These are phyloP conservation scores for Cercospora beticola DNA, from an alignment of 2,329 filamentous ascomycete species.

Conservation along the genomic window DNA sequence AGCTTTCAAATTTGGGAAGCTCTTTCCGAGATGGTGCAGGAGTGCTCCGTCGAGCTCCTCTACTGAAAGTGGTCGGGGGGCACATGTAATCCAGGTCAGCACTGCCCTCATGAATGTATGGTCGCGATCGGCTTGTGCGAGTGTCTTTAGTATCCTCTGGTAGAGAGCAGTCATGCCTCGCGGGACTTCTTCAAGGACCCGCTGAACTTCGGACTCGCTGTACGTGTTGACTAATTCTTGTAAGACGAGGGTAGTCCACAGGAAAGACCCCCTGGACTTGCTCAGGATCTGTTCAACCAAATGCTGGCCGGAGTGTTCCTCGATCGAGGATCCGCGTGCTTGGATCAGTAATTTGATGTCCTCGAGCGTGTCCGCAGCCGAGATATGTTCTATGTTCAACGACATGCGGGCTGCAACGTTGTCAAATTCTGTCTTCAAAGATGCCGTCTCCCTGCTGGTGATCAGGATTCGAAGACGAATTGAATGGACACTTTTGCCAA, in stretches of 20 bases:
- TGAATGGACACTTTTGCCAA: neutral
- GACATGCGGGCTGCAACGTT: neutral
- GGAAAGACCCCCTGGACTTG: neutral
- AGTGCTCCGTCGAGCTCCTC: neutral
- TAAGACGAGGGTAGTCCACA: neutral
- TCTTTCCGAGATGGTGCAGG: neutral
- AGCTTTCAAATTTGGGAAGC: neutral
- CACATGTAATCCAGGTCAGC: neutral
- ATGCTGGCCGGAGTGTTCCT: neutral
- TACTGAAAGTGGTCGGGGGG: neutral
- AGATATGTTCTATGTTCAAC: neutral
- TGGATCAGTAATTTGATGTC: neutral
- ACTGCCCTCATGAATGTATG: neutral
- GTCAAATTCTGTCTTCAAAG: neutral
- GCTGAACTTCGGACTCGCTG: neutral
- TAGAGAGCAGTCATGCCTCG: neutral
- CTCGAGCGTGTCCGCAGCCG: neutral
- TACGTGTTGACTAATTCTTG: neutral
- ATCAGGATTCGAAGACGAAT: neutral
- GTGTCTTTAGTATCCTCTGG: neutral
- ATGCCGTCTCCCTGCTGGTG: neutral
- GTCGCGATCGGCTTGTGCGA: neutral
- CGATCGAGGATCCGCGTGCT: neutral
- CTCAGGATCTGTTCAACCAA: neutral
- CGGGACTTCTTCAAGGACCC: neutral